Conservation (phyloP, 2,329 filamentous ascomycete species). For the Scedosporium aurantiacum region DNA sequence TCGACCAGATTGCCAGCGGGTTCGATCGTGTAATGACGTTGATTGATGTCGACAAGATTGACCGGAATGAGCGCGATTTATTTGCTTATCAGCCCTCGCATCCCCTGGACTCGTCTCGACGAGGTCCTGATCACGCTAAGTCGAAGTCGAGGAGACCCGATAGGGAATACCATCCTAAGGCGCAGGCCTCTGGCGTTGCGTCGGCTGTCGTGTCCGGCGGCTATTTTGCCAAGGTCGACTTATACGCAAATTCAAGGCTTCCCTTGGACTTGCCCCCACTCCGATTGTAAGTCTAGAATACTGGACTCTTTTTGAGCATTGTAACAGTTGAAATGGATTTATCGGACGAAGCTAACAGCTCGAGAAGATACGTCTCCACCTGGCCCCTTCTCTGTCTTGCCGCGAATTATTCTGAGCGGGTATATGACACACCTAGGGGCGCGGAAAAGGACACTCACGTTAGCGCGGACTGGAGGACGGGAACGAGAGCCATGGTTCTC, state of each 20-base stretch:
- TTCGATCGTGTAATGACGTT: slow-evolving; percentile 3
- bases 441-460: slow-evolving; percentile 59
- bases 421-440: slow-evolving; percentile 55
- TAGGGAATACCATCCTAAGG: background rate
- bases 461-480: slow-evolving; percentile 57
- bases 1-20: slow-evolving; percentile 2
- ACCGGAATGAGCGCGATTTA: slow-evolving; percentile 3
- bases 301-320: background rate
- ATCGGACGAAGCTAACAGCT: slow-evolving; percentile 12
- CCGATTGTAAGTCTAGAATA: slow-evolving; percentile 49
- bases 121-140: background rate
- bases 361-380: slow-evolving; percentile 53
- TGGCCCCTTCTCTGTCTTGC: slow-evolving; percentile 71
- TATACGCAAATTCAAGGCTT: slow-evolving; percentile 67
- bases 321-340: no score
- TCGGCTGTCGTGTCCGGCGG: background rate
- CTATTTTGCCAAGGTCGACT: slow-evolving; percentile 61
- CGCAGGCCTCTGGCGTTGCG: background rate
- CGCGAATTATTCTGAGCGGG: slow-evolving; percentile 64
- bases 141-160: background rate
- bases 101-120: background rate
- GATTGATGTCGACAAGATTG: slow-evolving; percentile 3
- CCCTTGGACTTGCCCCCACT: slow-evolving; percentile 57
- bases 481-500: slow-evolving; percentile 79
- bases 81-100: background rate